Conservation (phyloP, 306 rosid genomes). For the Vigna radiata region DNA sequence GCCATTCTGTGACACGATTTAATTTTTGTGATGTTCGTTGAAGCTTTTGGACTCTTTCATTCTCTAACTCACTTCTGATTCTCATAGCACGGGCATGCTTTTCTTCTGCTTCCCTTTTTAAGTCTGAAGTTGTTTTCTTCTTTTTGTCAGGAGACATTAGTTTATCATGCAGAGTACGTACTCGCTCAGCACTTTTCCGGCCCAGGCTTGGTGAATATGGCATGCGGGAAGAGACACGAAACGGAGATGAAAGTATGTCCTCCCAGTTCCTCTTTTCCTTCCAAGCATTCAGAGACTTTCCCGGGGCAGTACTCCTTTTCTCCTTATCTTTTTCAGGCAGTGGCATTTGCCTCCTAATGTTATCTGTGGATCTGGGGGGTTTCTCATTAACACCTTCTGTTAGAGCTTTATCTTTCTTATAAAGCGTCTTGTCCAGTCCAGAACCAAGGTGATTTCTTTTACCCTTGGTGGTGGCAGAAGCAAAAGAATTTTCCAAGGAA, state of each 20-base stretch:
- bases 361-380: slow-evolving; percentile 57
- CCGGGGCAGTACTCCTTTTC: slow-evolving; percentile 67
- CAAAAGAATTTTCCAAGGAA: slow-evolving; percentile 55
- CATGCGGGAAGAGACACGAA: slow-evolving; percentile 80
- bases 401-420: slow-evolving; percentile 65
- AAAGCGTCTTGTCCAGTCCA: slow-evolving; percentile 64
- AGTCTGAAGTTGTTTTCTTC: slow-evolving; percentile 86
- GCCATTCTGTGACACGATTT: slow-evolving; percentile 90
- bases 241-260: slow-evolving; percentile 91
- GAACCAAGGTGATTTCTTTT: slow-evolving; percentile 70
- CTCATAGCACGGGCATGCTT: slow-evolving; percentile 98
- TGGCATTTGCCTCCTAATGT: slow-evolving; percentile 59
- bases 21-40: slow-evolving; percentile 91
- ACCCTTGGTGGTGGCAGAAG: slow-evolving; percentile 61
- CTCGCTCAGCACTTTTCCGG: slow-evolving; percentile 94
- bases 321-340: slow-evolving; percentile 79
- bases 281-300: slow-evolving; percentile 98
- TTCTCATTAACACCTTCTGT: slow-evolving; percentile 65
- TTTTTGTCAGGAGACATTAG: slow-evolving; percentile 96
- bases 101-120: slow-evolving; percentile 91
- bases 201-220: slow-evolving; percentile 83
- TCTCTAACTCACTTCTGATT: slow-evolving; percentile 91
- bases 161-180: slow-evolving; percentile 88
- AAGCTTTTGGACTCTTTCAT: slow-evolving; percentile 95
- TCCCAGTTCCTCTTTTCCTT: slow-evolving; percentile 97